phyloP scores from a whole-genome alignment of 257 asterid species.

The Solanum commersonii region DNA sequence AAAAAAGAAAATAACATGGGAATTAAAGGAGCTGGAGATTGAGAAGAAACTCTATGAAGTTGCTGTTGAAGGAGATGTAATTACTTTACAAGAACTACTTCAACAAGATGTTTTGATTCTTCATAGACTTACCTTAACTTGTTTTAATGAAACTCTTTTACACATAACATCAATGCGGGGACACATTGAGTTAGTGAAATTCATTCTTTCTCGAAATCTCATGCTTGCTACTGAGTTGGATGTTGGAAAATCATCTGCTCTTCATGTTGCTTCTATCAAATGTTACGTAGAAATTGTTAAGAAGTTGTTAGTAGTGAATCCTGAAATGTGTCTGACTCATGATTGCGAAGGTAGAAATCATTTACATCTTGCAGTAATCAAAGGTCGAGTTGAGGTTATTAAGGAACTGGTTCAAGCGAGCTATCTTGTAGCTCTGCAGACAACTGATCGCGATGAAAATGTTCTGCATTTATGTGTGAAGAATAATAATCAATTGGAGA shows the following conservation, averaged over 20 bases:
- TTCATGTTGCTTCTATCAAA: constrained; percentile 22
- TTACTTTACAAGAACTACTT: constrained; percentile 2
- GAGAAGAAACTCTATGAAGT: constrained; percentile 14
- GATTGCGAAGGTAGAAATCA: constrained; percentile 22
- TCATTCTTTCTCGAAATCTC: constrained; percentile 9
- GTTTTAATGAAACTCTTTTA: constrained; percentile 21
- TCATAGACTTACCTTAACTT: constrained; percentile 9
- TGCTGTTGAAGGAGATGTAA: constrained; percentile 11
- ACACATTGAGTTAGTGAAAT: constrained; percentile 3
- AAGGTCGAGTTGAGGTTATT: constrained; percentile 18
- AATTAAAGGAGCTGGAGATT: neutral
- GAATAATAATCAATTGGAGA: constrained; percentile 11
- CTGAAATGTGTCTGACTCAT: constrained; percentile 5
- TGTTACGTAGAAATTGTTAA: constrained; percentile 9
- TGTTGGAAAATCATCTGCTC: constrained; percentile 7
- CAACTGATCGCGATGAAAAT: neutral
- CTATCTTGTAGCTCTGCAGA: constrained; percentile 14
- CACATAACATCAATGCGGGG: constrained; percentile 28
- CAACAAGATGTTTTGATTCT: constrained; percentile 15
- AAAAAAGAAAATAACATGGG: neutral
- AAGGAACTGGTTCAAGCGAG: constrained; percentile 3
- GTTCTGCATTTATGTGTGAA: constrained; percentile 42
- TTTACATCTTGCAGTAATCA: constrained; percentile 26
- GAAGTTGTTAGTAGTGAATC: neutral
- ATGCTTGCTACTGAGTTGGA: constrained; percentile 16